phyloP scores from a whole-genome alignment of 2,329 filamentous ascomycete species.

The Fusarium sp. region DNA sequence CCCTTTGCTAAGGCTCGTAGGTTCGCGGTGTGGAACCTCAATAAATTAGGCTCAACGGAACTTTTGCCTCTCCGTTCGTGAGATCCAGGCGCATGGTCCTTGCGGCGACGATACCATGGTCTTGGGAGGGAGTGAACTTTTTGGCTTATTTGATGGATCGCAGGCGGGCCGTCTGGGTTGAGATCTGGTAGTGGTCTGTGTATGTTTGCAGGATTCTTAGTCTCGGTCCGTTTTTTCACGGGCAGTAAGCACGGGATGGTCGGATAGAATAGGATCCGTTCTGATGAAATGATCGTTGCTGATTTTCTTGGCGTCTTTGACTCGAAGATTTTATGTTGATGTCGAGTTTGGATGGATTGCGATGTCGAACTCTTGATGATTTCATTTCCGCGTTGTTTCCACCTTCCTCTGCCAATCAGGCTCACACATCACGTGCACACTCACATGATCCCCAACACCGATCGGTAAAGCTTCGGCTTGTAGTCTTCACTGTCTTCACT shows the following conservation, averaged over 20 bases:
- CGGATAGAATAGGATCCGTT: neutral
- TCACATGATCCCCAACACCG: neutral
- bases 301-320: neutral
- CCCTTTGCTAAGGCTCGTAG: neutral
- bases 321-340: constrained; percentile 12
- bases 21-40: constrained; percentile 11
- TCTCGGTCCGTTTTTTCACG: constrained; percentile 26
- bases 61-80: constrained; percentile 17
- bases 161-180: constrained; percentile 16
- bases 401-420: neutral
- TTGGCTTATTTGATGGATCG: constrained; percentile 15
- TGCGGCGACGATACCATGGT: constrained; percentile 24
- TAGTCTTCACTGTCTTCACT: neutral
- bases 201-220: constrained; percentile 28
- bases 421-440: neutral
- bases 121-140: constrained; percentile 25
- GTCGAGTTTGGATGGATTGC: neutral
- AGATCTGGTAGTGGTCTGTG: constrained; percentile 10
- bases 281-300: neutral
- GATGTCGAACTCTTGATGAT: neutral
- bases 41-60: constrained; percentile 14
- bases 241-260: constrained; percentile 3
- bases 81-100: constrained; percentile 16
- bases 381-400: neutral
- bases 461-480: neutral